Evolutionary conservation across 768 basidiomycete species (phyloP).

Genomic region (Sporobolomyces roseus): DNA sequence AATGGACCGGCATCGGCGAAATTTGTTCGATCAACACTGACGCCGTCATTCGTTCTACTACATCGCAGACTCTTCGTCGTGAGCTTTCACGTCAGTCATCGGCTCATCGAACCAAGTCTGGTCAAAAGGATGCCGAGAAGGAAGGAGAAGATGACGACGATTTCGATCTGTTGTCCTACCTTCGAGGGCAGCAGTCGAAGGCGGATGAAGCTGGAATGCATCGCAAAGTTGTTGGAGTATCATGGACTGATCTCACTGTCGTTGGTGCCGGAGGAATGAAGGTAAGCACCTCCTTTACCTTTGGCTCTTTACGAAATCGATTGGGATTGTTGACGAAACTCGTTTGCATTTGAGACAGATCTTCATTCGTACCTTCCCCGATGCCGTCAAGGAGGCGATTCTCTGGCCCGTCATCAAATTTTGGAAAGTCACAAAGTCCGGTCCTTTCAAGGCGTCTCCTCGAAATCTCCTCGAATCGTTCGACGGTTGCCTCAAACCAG

Average conservation of each 20-base stretch:
- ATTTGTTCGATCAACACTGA: too few relatives aligned
- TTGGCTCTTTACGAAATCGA: background rate
- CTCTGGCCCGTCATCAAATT: slow-evolving; percentile 62
- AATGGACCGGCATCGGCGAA: too few relatives aligned
- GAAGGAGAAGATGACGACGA: slow-evolving; percentile 47
- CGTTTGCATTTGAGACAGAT: background rate
- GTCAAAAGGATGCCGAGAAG: slow-evolving; percentile 45
- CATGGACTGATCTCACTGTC: slow-evolving; percentile 47
- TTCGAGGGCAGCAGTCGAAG: slow-evolving; percentile 24
- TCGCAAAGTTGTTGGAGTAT: slow-evolving; percentile 49
- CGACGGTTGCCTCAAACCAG: slow-evolving; percentile 59
- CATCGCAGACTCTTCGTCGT: slow-evolving; percentile 23
- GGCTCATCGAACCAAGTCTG: slow-evolving; percentile 15
- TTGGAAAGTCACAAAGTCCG: slow-evolving; percentile 52
- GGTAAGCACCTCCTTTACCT: slow-evolving; percentile 37
- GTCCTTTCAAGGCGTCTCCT: slow-evolving; percentile 58
- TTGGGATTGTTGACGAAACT: background rate
- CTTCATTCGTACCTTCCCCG: slow-evolving; percentile 50
- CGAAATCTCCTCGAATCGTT: slow-evolving; percentile 59
- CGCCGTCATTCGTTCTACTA: too few relatives aligned
- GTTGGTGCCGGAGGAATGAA: slow-evolving; percentile 51
- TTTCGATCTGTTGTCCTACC: slow-evolving; percentile 49
- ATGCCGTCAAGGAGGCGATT: slow-evolving; percentile 54
- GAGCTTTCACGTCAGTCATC: slow-evolving; percentile 28
- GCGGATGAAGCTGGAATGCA: slow-evolving; percentile 50